These are phyloP conservation scores for Cordyceps tenuipes DNA, from an alignment of 2,329 filamentous ascomycete genomes.

Conservation along the genomic window DNA sequence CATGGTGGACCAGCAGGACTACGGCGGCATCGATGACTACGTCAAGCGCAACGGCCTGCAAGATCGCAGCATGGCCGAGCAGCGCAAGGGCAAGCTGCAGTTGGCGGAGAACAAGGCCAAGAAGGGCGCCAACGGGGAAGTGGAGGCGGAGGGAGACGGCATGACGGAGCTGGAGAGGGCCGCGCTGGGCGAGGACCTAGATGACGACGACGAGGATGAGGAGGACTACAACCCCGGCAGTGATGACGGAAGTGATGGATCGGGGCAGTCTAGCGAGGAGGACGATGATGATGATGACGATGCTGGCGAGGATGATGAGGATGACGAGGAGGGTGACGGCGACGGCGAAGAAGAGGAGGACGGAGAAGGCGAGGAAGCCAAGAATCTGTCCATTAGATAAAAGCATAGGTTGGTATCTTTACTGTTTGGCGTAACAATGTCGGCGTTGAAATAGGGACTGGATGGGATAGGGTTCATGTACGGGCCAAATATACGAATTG, in stretches of 20 bases:
- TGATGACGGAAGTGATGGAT: constrained; percentile 51
- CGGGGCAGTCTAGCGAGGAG: constrained; percentile 41
- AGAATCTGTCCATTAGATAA: constrained; percentile 4
- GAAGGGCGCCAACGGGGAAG: constrained; percentile 32
- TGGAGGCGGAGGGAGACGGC: constrained; percentile 27
- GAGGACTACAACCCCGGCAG: constrained; percentile 59
- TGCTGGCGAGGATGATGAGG: constrained; percentile 32
- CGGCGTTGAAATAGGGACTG: background rate
- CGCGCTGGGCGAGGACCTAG: constrained; percentile 44
- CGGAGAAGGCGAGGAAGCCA: constrained; percentile 18
- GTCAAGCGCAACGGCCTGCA: constrained; percentile 53
- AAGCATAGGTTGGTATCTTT: background rate
- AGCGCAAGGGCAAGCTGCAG: constrained; percentile 55
- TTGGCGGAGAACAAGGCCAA: constrained; percentile 51
- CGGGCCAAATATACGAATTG: background rate
- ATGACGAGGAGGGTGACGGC: constrained; percentile 29
- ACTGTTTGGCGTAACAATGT: background rate
- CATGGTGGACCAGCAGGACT: constrained; percentile 64
- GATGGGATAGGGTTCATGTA: background rate
- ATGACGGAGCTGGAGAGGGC: constrained; percentile 43
- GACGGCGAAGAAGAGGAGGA: constrained; percentile 23
- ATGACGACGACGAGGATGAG: constrained; percentile 52
- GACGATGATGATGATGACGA: constrained; percentile 45
- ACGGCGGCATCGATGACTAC: constrained; percentile 55
- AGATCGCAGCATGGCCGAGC: constrained; percentile 61